Evolutionary conservation across 495 filamentous ascomycete genomes (phyloP), one percentile per base, ranked within the genome.

Genomic region (Podospora anserina): DNA sequence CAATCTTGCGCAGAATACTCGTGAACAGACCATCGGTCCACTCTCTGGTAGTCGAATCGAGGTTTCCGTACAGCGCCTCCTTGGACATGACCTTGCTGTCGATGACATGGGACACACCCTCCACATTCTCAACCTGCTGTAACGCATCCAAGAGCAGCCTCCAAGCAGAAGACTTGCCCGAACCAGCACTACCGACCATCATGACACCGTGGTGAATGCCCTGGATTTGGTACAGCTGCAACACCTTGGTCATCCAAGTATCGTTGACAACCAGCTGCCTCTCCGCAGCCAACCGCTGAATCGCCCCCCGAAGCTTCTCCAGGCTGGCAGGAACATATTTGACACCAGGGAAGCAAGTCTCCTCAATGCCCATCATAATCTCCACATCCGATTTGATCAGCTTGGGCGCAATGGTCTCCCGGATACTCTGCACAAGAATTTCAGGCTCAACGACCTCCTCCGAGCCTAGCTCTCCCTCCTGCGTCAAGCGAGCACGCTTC

Each of bases 51-150:
- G 95, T 99, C 59, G 91, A 94, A 78, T 99, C 95, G 34, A 99
- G 84, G 71, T 87, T 97, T 75, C 95, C 95, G 74, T 98, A 99
- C 4, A 99, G 84, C 4, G 89, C 89, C 78, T 99, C 95, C 80
- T 99, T 99, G 44, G 94, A 96, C 96, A 99, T 99, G 76, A 99
- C 96, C 81, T 99, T 99, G 26, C 94, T 94, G 78, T 99, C 95
- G 70, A 99, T 99, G 71, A 98, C 91, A 74, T 99, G 96, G 72
- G 88, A 96, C 39, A 98, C 92, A 49, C 96, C 94, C 80, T 99
- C 95, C 30, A 95, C 85, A 20, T 89, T 89, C 77, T 99, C 94
- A 30, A 95, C 89, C 62, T 90, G 87, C 75, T 97, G 94, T 70
- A 99, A 82, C 11, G 95, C 96, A 74, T 94, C 90, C 13, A 99